A percentile compares a stretch with the other conserved stretches of the same genome.
Conservation (phyloP, 768 basidiomycete genomes). For the Termitomyces sp. region DNA sequence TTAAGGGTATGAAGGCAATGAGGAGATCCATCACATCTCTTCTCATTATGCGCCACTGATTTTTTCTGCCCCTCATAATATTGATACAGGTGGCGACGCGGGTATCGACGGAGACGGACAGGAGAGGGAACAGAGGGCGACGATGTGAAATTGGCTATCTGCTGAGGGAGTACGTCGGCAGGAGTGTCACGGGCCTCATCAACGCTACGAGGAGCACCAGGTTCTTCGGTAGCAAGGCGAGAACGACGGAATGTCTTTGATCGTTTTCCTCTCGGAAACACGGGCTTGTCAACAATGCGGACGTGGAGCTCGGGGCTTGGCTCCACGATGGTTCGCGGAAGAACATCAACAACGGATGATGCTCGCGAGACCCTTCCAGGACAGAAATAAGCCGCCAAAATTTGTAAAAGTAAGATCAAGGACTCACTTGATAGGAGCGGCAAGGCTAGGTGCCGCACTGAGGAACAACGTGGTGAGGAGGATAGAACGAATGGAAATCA, state of each 20-base stretch:
- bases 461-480: constrained; percentile 36
- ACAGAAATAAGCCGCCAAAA: background rate
- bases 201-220: constrained; percentile 18
- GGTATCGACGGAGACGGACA: constrained; percentile 10
- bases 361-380: constrained; percentile 23
- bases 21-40: constrained; percentile 3
- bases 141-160: background rate
- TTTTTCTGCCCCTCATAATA: constrained; percentile 25
- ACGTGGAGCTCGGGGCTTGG: constrained; percentile 20
- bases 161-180: constrained; percentile 5
- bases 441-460: constrained; percentile 31
- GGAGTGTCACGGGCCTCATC: constrained; percentile 25
- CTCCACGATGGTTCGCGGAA: constrained; percentile 21
- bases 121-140: background rate
- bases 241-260: constrained; percentile 22
- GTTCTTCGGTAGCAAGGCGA: constrained; percentile 23
- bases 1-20: background rate
- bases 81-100: constrained; percentile 18
- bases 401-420: background rate
- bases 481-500: constrained; percentile 37
- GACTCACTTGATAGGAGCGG: constrained; percentile 36
- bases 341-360: constrained; percentile 20
- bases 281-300: constrained; percentile 26
- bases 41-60: background rate
- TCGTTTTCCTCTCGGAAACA: constrained; percentile 17